Conservation (phyloP, 345 rosid genomes). For the Iberis pinnata region DNA sequence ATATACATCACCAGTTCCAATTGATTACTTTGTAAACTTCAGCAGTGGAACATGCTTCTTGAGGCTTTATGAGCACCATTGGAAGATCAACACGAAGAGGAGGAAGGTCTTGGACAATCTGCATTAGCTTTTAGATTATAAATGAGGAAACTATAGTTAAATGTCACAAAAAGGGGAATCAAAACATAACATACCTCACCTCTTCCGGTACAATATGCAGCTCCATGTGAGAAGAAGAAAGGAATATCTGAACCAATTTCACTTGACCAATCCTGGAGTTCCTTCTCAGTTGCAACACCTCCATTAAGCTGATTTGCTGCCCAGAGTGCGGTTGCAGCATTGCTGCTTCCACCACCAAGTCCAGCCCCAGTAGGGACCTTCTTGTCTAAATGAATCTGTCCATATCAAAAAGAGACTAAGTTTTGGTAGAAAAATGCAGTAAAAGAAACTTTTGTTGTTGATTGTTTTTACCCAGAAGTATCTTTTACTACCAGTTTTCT, state of each 20-base stretch:
- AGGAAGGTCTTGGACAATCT: conserved; percentile 83
- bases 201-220: conserved; percentile 93
- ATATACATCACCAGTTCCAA: neutral
- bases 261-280: conserved; percentile 93
- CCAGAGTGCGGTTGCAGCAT: conserved; percentile 99
- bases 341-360: conserved; percentile 96
- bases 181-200: conserved; percentile 65
- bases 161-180: too few species aligned
- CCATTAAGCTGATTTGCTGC: conserved; percentile 92
- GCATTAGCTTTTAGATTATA: conserved; percentile 21
- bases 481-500: conserved; percentile 66
- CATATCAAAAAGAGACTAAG: conserved; percentile 16
- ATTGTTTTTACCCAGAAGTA: conserved; percentile 66
- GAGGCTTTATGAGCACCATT: conserved; percentile 87
- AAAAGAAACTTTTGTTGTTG: neutral
- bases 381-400: conserved; percentile 84
- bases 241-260: conserved; percentile 98
- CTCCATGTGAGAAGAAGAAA: conserved; percentile 91
- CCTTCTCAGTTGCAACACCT: conserved; percentile 63
- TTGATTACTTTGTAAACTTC: conserved; percentile 81
- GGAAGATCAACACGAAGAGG: conserved; percentile 63
- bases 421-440: neutral
- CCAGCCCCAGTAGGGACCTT: conserved; percentile 93
- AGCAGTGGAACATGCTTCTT: conserved; percentile 81
- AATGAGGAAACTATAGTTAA: conserved; percentile 4